Evolutionary conservation across 257 asterid species (phyloP).

Genomic region (Solanum dulcamara): DNA sequence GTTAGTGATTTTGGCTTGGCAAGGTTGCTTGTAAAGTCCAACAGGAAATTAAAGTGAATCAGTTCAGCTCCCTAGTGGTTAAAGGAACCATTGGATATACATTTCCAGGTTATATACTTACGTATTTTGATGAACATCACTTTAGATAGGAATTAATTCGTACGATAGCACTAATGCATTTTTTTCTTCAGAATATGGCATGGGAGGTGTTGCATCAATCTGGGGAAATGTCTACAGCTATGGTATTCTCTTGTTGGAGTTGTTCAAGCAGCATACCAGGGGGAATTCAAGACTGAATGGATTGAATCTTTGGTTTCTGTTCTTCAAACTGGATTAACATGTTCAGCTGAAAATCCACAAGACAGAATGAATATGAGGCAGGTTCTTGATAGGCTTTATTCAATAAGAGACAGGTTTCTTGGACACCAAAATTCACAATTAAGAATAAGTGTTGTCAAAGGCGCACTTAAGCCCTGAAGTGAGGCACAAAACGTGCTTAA

Average conservation of each 20-base stretch:
- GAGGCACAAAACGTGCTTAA: no score
- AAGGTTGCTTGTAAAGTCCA: constrained; percentile 7
- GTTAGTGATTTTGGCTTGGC: constrained; percentile 51
- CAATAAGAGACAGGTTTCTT: background rate
- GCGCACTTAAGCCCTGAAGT: no score
- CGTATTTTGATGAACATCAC: background rate
- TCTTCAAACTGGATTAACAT: background rate
- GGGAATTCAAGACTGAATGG: background rate
- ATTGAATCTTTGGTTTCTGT: background rate
- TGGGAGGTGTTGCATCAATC: background rate
- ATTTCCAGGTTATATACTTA: constrained; percentile 25
- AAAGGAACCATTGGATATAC: constrained; percentile 39
- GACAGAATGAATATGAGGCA: background rate
- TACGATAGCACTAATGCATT: background rate
- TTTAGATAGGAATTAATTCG: background rate
- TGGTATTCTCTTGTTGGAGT: background rate
- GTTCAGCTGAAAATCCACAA: background rate
- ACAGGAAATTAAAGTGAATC: constrained; percentile 1
- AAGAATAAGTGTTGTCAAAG: no score
- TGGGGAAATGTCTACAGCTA: background rate
- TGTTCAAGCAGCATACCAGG: background rate
- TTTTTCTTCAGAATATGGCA: background rate
- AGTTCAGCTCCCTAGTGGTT: constrained; percentile 26
- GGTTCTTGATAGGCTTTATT: background rate
- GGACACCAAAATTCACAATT: background rate